Percentiles rank a stretch among this genome's conserved stretches.
Conservation (phyloP, 257 asterid genomes). For the Solanum pinnatisectum region DNA sequence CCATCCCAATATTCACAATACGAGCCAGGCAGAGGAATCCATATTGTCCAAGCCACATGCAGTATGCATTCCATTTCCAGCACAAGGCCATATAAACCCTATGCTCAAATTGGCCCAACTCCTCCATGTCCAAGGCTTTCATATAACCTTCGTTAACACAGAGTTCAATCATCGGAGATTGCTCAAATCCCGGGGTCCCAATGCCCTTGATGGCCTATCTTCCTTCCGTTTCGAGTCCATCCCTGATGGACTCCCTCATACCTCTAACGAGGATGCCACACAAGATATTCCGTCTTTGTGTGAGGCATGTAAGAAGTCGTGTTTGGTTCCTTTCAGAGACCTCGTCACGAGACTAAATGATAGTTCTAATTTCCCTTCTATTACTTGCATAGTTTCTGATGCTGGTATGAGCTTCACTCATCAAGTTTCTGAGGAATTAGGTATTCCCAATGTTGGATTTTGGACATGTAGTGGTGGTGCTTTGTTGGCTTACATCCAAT, state of each 20-base stretch:
- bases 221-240: constrained; percentile 10
- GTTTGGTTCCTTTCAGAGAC: constrained; percentile 9
- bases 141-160: constrained; percentile 22
- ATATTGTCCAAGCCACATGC: constrained; percentile 8
- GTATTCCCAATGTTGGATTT: constrained; percentile 6
- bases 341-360: not conserved
- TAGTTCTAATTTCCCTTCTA: not conserved
- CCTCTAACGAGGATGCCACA: constrained; percentile 9
- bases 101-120: constrained; percentile 22
- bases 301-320: constrained; percentile 6
- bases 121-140: constrained; percentile 22
- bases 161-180: constrained; percentile 13
- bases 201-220: not conserved
- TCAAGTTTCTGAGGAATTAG: constrained; percentile 3
- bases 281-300: constrained; percentile 7
- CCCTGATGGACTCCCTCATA: constrained; percentile 17
- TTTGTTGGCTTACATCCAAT: constrained; percentile 1
- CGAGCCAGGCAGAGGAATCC: not conserved
- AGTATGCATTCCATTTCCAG: constrained; percentile 21
- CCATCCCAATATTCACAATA: not conserved
- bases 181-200: not conserved
- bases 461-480: constrained; percentile 14
- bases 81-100: constrained; percentile 30
- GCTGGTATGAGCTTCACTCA: constrained; percentile 9
- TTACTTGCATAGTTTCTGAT: constrained; percentile 15